Evolutionary conservation across 225 moss, liverwort and hornwort species (phyloP), one percentile per base, ranked within the genome.

Genomic region (Ulota crispa): DNA sequence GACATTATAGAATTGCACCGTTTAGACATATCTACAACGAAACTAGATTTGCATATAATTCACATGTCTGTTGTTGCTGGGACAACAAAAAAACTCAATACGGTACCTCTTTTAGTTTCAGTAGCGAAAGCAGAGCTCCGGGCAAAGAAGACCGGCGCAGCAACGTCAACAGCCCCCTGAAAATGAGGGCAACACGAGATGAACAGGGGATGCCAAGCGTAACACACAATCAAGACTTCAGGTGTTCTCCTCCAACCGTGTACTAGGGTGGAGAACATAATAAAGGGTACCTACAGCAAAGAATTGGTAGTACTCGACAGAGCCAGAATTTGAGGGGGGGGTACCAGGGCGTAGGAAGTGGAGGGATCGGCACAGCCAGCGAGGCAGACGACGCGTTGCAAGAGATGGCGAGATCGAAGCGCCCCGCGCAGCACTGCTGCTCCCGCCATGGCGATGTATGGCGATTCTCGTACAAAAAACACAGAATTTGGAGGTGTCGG

Each of bases 41-140:
- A 70, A 43, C 37, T 3, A 72, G 15, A 74, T 3, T 3, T 34
- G 30, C 24, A 59, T 31, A 45, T 9, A 21, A 59, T 59, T 57
- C 83, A 83, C 20, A 74, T 23, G 11, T 65, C 50, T 31, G 10
- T 57, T 31, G 10, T 47, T 23, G 32, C 77, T 56, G 31, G 45
- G 37, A 12, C 19, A 66, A 45, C 2, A 21, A 66, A 21, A 39
- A 10, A 63, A 43, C 2, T 26, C 31, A 39, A 39, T 8, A 39
- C 7, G 6, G 28, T 59, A 91, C 91, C 88, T 87, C 10, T 85
- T 43, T 70, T 89, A 16, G 87, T 56, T 61, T 87, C 85, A 26
- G 83, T 70, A 42, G 78, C 76, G 72, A 86, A 87, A 18, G 67
- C 54, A 76, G 79, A 81, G 57, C 76, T 83, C 54, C 26, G 65